A percentile compares a stretch with the other conserved stretches of the same genome.
Evolutionary conservation across 2,329 filamentous ascomycete species (phyloP).

Genomic region (Beauveria medogensis): DNA sequence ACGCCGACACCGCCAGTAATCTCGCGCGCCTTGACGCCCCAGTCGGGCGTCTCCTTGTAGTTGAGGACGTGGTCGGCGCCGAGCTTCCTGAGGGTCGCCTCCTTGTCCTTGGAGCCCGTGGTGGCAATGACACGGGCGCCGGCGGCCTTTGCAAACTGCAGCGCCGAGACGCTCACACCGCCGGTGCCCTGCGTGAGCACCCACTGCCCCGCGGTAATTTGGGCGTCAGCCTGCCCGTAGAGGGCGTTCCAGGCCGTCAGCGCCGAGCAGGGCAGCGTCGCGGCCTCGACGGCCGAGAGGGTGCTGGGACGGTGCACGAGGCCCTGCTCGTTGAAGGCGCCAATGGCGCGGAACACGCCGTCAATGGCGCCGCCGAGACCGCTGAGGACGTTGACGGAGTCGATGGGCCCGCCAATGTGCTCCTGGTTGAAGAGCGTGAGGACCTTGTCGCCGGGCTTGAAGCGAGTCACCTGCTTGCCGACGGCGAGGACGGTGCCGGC

Average conservation of each 20-base stretch:
- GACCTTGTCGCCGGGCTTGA: slow-evolving; percentile 45
- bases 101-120: slow-evolving; percentile 38
- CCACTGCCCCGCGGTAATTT: slow-evolving; percentile 43
- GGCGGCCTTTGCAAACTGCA: slow-evolving; percentile 48
- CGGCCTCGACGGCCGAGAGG: slow-evolving; percentile 44
- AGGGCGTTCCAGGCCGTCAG: slow-evolving; percentile 60
- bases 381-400: slow-evolving; percentile 28
- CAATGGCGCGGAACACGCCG: slow-evolving; percentile 61
- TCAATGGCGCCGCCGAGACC: slow-evolving; percentile 62
- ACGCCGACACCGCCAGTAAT: slow-evolving; percentile 37
- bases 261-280: slow-evolving; percentile 52
- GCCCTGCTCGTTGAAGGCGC: slow-evolving; percentile 58
- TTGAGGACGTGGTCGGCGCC: slow-evolving; percentile 44
- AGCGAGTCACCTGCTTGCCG: slow-evolving; percentile 39
- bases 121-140: slow-evolving; percentile 42
- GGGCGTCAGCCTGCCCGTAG: slow-evolving; percentile 42
- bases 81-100: slow-evolving; percentile 33
- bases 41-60: slow-evolving; percentile 37
- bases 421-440: slow-evolving; percentile 54
- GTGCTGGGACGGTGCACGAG: slow-evolving; percentile 55
- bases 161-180: slow-evolving; percentile 57
- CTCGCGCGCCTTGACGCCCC: slow-evolving; percentile 36
- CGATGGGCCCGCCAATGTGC: slow-evolving; percentile 39
- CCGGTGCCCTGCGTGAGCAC: slow-evolving; percentile 66
- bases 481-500: slow-evolving; percentile 46